These are phyloP conservation scores for Knoxdaviesia capensis DNA, from an alignment of 2,329 filamentous ascomycete genomes.

Conservation along the genomic window DNA sequence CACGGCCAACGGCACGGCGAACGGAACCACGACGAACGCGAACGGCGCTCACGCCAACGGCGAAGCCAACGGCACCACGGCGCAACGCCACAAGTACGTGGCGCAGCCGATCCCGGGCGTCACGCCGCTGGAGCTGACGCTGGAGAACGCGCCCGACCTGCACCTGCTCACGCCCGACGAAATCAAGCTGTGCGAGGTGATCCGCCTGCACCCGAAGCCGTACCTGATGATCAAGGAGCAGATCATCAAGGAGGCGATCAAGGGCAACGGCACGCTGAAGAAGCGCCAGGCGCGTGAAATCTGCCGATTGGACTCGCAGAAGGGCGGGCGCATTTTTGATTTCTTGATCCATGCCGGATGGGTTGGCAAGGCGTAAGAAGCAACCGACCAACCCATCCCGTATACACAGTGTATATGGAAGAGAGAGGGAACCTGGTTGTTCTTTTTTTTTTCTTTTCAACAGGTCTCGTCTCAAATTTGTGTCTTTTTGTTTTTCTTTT, in stretches of 20 bases:
- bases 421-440: neutral
- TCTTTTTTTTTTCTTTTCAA: neutral
- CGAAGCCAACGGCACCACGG: conserved; percentile 11
- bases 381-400: no score
- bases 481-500: neutral
- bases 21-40: conserved; percentile 5
- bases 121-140: conserved; percentile 44
- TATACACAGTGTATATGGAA: no score
- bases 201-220: conserved; percentile 79
- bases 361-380: conserved; percentile 56
- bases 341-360: conserved; percentile 88
- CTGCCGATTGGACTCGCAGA: conserved; percentile 64
- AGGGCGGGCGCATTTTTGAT: conserved; percentile 74
- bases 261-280: conserved; percentile 71
- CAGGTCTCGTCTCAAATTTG: neutral
- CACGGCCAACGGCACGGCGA: conserved; percentile 7
- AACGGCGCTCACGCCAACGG: conserved; percentile 20
- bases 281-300: conserved; percentile 87
- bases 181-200: conserved; percentile 62
- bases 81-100: conserved; percentile 27
- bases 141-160: conserved; percentile 60
- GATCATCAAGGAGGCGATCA: conserved; percentile 76
- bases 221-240: conserved; percentile 90
- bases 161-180: conserved; percentile 77
- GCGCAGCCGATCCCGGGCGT: conserved; percentile 39